phyloP scores from a whole-genome alignment of 108 stramenopile species.

The Cylindrotheca closterium region DNA sequence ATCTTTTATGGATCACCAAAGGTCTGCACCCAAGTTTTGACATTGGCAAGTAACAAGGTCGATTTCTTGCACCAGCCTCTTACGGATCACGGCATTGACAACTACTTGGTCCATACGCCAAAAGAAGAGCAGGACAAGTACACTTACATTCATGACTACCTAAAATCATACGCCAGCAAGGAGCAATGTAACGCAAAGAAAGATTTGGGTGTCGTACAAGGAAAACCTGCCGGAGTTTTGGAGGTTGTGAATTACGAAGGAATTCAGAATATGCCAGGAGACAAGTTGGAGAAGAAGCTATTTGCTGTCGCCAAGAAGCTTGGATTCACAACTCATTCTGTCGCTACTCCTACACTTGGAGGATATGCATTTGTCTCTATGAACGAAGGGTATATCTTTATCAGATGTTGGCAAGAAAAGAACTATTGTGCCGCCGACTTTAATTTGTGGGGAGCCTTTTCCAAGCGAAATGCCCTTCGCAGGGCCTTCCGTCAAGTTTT shows the following conservation, averaged over 20 bases:
- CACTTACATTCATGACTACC: constrained; percentile 26
- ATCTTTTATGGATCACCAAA: constrained; percentile 57
- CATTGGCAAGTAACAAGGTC: constrained; percentile 56
- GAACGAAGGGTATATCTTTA: constrained; percentile 59
- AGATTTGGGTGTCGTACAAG: neutral
- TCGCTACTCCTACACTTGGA: constrained; percentile 9
- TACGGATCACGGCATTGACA: constrained; percentile 20
- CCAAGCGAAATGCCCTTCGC: constrained; percentile 33
- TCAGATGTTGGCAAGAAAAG: constrained; percentile 43
- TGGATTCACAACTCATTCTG: constrained; percentile 34
- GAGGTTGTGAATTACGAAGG: constrained; percentile 6
- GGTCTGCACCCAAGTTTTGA: constrained; percentile 64
- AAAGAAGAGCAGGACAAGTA: constrained; percentile 8
- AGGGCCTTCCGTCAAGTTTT: constrained; percentile 37
- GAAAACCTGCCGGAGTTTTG: neutral
- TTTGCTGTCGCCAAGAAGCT: constrained; percentile 18
- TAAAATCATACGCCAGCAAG: neutral
- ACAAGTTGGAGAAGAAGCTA: constrained; percentile 16
- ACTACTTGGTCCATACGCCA: constrained; percentile 1
- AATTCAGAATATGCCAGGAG: neutral
- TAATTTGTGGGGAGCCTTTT: constrained; percentile 42
- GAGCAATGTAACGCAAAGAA: neutral
- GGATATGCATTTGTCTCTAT: constrained; percentile 34
- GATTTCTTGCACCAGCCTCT: constrained; percentile 49
- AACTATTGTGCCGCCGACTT: constrained; percentile 61